phyloP scores from a whole-genome alignment of 1,139 yeast genomes.

The Sugiyamaella grinbergsii region DNA sequence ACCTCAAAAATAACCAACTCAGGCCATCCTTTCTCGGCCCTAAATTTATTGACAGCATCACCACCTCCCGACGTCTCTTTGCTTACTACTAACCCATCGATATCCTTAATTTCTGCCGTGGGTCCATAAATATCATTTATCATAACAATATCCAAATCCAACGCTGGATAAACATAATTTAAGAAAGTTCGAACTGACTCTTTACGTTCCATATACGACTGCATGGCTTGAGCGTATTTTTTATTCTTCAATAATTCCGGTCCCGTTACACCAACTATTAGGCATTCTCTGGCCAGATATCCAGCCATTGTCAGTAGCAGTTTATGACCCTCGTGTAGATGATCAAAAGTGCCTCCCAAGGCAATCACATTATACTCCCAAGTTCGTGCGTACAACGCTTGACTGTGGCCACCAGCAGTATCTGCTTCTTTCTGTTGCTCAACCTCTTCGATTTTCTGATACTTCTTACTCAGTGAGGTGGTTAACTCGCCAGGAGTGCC shows the following conservation, averaged over 20 bases:
- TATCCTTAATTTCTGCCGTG: conserved; percentile 73
- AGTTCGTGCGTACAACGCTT: conserved; percentile 23
- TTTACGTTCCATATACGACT: conserved; percentile 58
- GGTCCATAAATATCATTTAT: conserved; percentile 94
- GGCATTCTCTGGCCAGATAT: conserved; percentile 54
- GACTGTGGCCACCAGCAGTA: conserved; percentile 20
- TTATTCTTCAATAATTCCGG: conserved; percentile 73
- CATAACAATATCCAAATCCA: conserved; percentile 53
- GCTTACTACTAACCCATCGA: conserved; percentile 80
- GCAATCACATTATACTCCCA: conserved; percentile 36
- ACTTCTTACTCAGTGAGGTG: neutral
- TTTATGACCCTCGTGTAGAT: conserved; percentile 93
- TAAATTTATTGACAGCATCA: conserved; percentile 61
- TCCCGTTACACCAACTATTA: conserved; percentile 86
- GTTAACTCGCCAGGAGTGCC: conserved; percentile 14
- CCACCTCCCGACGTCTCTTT: conserved; percentile 82
- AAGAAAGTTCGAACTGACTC: conserved; percentile 53
- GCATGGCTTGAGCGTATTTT: conserved; percentile 66
- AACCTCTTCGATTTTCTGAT: conserved; percentile 13
- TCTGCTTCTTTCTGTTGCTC: conserved; percentile 23
- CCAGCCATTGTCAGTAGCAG: conserved; percentile 74
- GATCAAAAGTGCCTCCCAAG: conserved; percentile 97
- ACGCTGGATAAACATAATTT: conserved; percentile 48
- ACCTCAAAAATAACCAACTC: conserved; percentile 60
- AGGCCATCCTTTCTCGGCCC: conserved; percentile 59